Percentiles rank a stretch among this genome's conserved stretches.
phyloP scores from a whole-genome alignment of 306 rosid genomes.

The Trifolium fragiferum region DNA sequence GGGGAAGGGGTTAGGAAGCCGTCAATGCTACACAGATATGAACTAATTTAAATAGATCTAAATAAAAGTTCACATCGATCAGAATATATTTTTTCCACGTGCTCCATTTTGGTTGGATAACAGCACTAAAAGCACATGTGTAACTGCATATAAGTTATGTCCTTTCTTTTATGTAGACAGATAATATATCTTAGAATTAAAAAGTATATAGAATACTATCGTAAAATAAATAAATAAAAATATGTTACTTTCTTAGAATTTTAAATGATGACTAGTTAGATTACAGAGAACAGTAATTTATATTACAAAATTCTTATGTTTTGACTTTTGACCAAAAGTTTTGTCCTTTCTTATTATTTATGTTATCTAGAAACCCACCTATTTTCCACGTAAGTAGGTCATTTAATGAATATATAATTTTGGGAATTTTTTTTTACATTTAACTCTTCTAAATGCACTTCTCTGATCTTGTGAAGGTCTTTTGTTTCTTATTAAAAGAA shows the following conservation, averaged over 20 bases:
- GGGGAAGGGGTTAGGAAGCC: not conserved
- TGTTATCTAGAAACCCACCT: not conserved
- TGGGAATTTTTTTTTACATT: not conserved
- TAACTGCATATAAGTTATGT: not conserved
- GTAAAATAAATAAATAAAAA: too few species aligned
- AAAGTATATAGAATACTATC: too few species aligned
- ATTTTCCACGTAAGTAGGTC: not conserved
- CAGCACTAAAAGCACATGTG: not conserved
- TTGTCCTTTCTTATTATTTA: not conserved
- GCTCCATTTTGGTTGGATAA: not conserved
- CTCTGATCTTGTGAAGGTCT: not conserved
- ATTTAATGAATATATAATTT: not conserved
- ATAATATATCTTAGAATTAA: too few species aligned
- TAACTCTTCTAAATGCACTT: not conserved
- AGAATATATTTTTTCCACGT: not conserved
- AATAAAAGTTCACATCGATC: too few species aligned
- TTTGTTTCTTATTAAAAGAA: not conserved
- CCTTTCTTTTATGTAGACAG: too few species aligned
- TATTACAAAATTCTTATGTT: not conserved
- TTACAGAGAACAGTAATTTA: too few species aligned
- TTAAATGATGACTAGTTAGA: too few species aligned
- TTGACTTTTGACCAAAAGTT: too few species aligned
- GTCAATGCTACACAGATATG: not conserved
- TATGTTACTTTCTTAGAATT: too few species aligned
- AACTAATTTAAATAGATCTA: not conserved